Percentiles rank a stretch among this genome's conserved stretches.
These are phyloP conservation scores for Fusarium musae DNA, from an alignment of 2,329 filamentous ascomycete genomes.

Conservation along the genomic window DNA sequence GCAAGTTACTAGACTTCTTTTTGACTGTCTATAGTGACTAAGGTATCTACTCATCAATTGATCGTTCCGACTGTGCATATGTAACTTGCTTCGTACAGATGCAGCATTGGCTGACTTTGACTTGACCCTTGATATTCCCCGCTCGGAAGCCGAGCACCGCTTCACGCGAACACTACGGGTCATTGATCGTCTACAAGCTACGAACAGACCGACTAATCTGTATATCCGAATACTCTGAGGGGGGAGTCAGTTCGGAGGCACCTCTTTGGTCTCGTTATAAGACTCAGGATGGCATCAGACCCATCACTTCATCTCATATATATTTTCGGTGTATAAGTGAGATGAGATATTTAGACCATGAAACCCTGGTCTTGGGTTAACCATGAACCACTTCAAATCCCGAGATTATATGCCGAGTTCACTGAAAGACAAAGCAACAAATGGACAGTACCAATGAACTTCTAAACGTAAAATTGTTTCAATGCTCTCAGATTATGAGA, in stretches of 20 bases:
- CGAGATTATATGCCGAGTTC: background rate
- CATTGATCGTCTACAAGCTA: slow-evolving; percentile 27
- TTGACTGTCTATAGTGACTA: background rate
- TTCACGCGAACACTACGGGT: slow-evolving; percentile 24
- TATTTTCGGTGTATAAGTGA: background rate
- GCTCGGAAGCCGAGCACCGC: slow-evolving; percentile 43
- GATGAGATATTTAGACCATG: slow-evolving; percentile 2
- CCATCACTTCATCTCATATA: background rate
- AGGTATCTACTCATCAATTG: background rate
- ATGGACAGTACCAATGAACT: background rate
- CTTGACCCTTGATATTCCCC: slow-evolving; percentile 30
- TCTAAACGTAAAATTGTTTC: slow-evolving; percentile 20
- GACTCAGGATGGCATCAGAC: background rate
- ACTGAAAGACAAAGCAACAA: background rate
- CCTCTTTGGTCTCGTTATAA: background rate
- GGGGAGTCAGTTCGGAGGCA: background rate
- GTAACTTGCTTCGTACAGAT: slow-evolving; percentile 3
- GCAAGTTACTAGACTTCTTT: background rate
- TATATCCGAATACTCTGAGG: slow-evolving; percentile 12
- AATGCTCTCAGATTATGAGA: slow-evolving; percentile 10
- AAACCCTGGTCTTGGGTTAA: background rate
- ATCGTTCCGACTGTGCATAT: background rate
- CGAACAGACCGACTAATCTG: slow-evolving; percentile 4
- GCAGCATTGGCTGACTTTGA: slow-evolving; percentile 1
- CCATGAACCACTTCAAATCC: background rate